These are phyloP conservation scores for Prunus dulcis DNA, from an alignment of 306 rosid genomes.

Conservation along the genomic window DNA sequence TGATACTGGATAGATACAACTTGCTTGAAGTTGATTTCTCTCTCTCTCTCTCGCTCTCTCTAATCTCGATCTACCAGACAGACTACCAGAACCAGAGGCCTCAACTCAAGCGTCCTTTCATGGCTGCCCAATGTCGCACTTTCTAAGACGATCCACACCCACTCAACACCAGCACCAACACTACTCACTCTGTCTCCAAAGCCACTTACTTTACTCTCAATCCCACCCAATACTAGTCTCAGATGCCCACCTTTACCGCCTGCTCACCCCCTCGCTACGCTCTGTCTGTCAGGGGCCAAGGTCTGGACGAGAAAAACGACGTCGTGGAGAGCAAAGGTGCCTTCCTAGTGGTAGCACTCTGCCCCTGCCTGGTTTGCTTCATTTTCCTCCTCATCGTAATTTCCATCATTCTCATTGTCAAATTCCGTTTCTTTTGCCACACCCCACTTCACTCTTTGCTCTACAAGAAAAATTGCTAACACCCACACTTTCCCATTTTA, in stretches of 20 bases:
- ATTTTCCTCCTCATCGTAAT: conserved; percentile 49
- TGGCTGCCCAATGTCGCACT: conserved; percentile 63
- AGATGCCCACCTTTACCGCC: conserved; percentile 42
- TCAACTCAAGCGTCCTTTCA: conserved; percentile 8
- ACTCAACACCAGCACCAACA: conserved; percentile 2
- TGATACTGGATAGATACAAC: too few species aligned
- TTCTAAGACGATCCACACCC: conserved; percentile 27
- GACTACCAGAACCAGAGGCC: neutral
- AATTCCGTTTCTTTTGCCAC: conserved; percentile 80
- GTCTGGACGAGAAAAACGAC: conserved; percentile 32
- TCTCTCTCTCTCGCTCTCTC: neutral
- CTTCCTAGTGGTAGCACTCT: conserved; percentile 67
- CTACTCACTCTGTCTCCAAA: conserved; percentile 18
- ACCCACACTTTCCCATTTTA: conserved; percentile 14
- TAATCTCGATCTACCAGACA: neutral
- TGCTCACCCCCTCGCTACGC: conserved; percentile 53
- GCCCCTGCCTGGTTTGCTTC: conserved; percentile 84
- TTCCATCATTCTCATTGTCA: conserved; percentile 58
- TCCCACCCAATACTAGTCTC: neutral
- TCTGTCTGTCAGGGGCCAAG: conserved; percentile 44
- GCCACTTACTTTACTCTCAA: conserved; percentile 1
- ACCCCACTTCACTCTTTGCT: conserved; percentile 66
- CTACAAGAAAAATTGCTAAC: conserved; percentile 52
- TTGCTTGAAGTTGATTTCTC: too few species aligned
- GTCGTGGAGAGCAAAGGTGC: conserved; percentile 43